Conservation (phyloP, 2,329 filamentous ascomycete species). For the Penicillium sp. region DNA sequence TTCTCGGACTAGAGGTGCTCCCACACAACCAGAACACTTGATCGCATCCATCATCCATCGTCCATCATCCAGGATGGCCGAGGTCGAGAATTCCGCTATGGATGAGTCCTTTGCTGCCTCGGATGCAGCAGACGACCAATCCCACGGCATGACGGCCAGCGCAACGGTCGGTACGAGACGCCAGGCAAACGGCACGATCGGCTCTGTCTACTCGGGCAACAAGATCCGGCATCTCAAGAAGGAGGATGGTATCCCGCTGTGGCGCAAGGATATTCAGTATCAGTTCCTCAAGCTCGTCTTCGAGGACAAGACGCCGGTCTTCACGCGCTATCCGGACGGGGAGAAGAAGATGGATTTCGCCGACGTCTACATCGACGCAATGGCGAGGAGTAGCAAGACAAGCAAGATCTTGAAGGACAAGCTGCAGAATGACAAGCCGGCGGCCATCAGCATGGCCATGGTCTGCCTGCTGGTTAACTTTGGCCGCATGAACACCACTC, state of each 20-base stretch:
- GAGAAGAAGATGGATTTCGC: constrained; percentile 76
- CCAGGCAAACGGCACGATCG: constrained; percentile 64
- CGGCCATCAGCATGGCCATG: constrained; percentile 98
- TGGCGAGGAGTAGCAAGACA: constrained; percentile 97
- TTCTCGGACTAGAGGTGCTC: constrained; percentile 6
- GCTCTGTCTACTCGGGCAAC: constrained; percentile 65
- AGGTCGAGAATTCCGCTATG: constrained; percentile 32
- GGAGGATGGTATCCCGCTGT: constrained; percentile 64
- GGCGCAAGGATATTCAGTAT: constrained; percentile 66
- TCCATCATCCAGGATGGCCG: constrained; percentile 30
- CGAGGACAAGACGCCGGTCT: constrained; percentile 63
- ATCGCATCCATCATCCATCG: constrained; percentile 9
- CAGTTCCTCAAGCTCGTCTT: constrained; percentile 63
- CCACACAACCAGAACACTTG: constrained; percentile 5
- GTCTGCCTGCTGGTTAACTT: constrained; percentile 96
- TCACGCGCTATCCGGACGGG: constrained; percentile 86
- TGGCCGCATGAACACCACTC: constrained; percentile 95
- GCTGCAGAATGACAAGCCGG: constrained; percentile 83
- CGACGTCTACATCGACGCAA: constrained; percentile 96
- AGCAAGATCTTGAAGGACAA: constrained; percentile 98
- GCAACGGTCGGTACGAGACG: constrained; percentile 53
- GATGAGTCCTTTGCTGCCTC: constrained; percentile 39
- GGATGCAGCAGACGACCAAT: constrained; percentile 39
- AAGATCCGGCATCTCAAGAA: constrained; percentile 67
- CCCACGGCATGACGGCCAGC: constrained; percentile 38